Evolutionary conservation across 2,329 filamentous ascomycete genomes (phyloP), one percentile per base, ranked within the genome.

Genomic region (Berkeleyomyces basicola): DNA sequence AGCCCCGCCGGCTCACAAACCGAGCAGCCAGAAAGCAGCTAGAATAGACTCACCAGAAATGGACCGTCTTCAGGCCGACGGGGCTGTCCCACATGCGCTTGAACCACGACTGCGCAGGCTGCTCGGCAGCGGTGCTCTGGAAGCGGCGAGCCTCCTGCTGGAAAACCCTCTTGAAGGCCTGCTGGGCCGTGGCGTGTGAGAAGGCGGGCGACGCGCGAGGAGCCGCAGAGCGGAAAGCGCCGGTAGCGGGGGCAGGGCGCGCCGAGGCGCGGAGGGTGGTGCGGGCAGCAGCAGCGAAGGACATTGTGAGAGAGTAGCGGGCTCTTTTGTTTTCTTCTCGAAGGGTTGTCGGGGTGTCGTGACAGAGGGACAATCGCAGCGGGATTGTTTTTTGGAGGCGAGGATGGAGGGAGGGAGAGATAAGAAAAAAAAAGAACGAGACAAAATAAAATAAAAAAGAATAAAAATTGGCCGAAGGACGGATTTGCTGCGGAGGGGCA

Each of bases 41-140:
- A 23, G 23, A 61, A 14, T 42, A 4, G 14, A 71, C 79, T 67
- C 78, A 92, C 92, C 93, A 99, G 78, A 99, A 99, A 76, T 99
- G 93, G 70, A 99, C 93, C 66, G 93, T 99, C 85, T 90, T 90
- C 69, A 91, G 69, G 60, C 88, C 88, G 67, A 91, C 75, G 66
- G 88, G 87, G 74, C 86, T 90, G 74, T 89, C 83, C 86, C 86
- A 90, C 79, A 95, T 82, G 75, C 84, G 84, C 78, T 86, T 84
- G 74, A 93, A 84, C 79, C 79, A 85, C 71, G 77, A 76, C 66
- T 73, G 69, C 68, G 75, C 70, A 64, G 74, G 72, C 65, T 73
- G 72, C 68, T 69, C 73, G 60, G 74, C 74, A 49, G 83, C 78
- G 3, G 64, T 65, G 74, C 84, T 89, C 75, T 88, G 84, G 74